A percentile compares a stretch with the other conserved stretches of the same genome.
These are phyloP conservation scores for Gardenia jasminoides DNA, from an alignment of 257 asterid genomes.

Conservation along the genomic window DNA sequence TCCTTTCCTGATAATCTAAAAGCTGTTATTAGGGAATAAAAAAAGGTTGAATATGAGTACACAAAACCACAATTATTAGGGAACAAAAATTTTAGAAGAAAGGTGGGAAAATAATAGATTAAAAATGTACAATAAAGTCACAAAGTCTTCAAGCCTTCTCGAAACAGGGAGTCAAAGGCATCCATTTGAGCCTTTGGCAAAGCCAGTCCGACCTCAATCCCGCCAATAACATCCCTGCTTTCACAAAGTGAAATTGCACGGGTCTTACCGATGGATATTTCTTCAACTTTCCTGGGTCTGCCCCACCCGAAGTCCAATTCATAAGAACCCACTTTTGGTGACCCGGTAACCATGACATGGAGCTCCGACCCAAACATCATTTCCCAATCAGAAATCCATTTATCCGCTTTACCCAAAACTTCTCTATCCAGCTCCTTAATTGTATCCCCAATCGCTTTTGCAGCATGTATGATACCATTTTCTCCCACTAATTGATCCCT, in stretches of 20 bases:
- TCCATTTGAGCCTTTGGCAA: constrained; percentile 39
- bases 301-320: constrained; percentile 54
- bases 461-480: constrained; percentile 40
- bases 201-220: constrained; percentile 51
- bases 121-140: neutral
- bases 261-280: constrained; percentile 36
- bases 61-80: neutral
- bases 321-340: constrained; percentile 44
- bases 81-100: neutral
- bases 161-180: constrained; percentile 31
- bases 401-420: constrained; percentile 29
- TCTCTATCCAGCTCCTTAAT: constrained; percentile 29
- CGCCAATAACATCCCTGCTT: constrained; percentile 33
- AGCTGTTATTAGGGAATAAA: too few relatives aligned
- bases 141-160: constrained; percentile 1
- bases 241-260: constrained; percentile 36
- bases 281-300: constrained; percentile 39
- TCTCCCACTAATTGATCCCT: constrained; percentile 27
- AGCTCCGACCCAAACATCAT: constrained; percentile 8
- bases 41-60: too few relatives aligned
- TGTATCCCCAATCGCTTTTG: constrained; percentile 33
- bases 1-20: too few relatives aligned
- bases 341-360: constrained; percentile 35
- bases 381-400: constrained; percentile 33
- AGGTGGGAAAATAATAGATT: neutral